These are phyloP conservation scores for Sphaerulina musiva DNA, from an alignment of 2,329 filamentous ascomycete species.

Conservation along the genomic window DNA sequence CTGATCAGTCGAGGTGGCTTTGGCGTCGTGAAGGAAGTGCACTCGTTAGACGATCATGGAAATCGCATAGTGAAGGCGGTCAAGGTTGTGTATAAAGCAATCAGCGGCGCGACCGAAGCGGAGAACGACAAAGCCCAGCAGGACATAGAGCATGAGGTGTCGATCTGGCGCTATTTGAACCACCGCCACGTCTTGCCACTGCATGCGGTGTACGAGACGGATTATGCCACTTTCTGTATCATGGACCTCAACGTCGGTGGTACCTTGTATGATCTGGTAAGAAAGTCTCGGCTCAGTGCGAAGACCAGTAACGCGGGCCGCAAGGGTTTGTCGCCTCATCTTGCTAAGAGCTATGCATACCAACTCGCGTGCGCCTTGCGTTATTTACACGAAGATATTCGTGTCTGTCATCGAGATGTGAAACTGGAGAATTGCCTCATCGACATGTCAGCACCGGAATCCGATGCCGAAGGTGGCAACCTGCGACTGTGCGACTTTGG, in stretches of 20 bases:
- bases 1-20: constrained; percentile 61
- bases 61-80: constrained; percentile 54
- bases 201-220: constrained; percentile 58
- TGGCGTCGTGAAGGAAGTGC: constrained; percentile 61
- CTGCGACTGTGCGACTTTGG: constrained; percentile 63
- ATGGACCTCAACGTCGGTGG: constrained; percentile 58
- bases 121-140: constrained; percentile 61
- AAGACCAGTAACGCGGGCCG: constrained; percentile 24
- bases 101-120: constrained; percentile 49
- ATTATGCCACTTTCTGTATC: constrained; percentile 64
- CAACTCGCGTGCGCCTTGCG: constrained; percentile 59
- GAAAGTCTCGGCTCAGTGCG: constrained; percentile 42
- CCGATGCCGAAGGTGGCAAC: constrained; percentile 47
- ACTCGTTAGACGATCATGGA: constrained; percentile 49
- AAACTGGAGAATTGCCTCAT: constrained; percentile 64
- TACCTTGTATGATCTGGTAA: constrained; percentile 58
- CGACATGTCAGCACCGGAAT: constrained; percentile 47
- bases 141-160: constrained; percentile 62
- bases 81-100: constrained; percentile 59
- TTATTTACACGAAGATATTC: constrained; percentile 61
- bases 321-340: constrained; percentile 41
- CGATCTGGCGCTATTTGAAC: constrained; percentile 59
- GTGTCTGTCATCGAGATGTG: constrained; percentile 60
- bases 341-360: constrained; percentile 55
- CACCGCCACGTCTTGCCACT: constrained; percentile 58